phyloP scores from a whole-genome alignment of 2,329 filamentous ascomycete species.

The Neonectria magnoliae region DNA sequence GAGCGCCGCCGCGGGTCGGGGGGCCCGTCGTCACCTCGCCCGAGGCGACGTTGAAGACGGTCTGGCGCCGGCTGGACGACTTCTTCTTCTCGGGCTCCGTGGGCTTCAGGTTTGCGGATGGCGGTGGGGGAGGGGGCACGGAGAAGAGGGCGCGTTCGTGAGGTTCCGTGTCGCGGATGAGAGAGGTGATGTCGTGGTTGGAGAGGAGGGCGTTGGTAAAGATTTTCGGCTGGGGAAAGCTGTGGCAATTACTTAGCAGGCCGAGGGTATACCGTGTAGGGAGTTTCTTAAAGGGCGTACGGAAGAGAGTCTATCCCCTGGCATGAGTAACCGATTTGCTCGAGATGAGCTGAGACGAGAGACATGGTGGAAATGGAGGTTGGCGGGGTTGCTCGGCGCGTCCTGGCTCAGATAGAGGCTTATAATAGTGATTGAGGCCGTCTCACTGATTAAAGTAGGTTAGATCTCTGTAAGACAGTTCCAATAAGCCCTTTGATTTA shows the following conservation, averaged over 20 bases:
- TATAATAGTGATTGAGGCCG: not conserved
- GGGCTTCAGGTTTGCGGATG: slow-evolving; percentile 46
- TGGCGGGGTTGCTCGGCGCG: not conserved
- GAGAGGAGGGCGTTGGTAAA: slow-evolving; percentile 94
- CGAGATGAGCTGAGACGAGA: slow-evolving; percentile 74
- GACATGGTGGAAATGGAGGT: slow-evolving; percentile 63
- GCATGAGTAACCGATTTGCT: slow-evolving; percentile 81
- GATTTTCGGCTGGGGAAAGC: slow-evolving; percentile 90
- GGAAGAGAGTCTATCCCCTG: slow-evolving; percentile 79
- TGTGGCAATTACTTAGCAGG: slow-evolving; percentile 48
- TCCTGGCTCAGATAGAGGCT: not conserved
- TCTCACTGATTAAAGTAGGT: not conserved
- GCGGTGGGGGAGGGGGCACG: slow-evolving; percentile 76
- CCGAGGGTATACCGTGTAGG: too few species aligned
- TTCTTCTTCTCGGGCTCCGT: slow-evolving; percentile 52
- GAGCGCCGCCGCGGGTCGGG: slow-evolving; percentile 55
- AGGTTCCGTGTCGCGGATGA: slow-evolving; percentile 94
- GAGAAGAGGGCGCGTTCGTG: slow-evolving; percentile 97
- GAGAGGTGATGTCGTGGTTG: slow-evolving; percentile 88
- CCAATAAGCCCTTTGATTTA: not conserved
- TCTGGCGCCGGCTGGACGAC: slow-evolving; percentile 62
- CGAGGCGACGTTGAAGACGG: slow-evolving; percentile 72
- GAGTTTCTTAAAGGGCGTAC: slow-evolving; percentile 59
- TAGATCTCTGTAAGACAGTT: too few species aligned
- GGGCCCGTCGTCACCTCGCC: slow-evolving; percentile 69